Base-by-base conservation (phyloP, 805 yeast genomes). In the Saccharomycopsis guyanensis region DNA sequence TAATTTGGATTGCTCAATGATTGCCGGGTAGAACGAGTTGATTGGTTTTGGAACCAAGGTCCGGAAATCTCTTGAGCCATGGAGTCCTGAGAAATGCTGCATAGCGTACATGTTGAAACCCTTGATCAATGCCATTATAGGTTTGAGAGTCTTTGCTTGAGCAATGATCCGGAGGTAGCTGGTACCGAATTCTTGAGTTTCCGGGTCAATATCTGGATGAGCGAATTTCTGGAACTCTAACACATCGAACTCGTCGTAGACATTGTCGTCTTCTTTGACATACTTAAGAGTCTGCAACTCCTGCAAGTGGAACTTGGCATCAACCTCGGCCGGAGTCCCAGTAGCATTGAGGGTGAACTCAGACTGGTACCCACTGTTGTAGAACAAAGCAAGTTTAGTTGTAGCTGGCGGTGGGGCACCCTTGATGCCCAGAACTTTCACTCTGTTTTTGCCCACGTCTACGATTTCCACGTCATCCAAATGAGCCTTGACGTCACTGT, bases 401-500 rank as follows among this genome's bases (percentile, higher is more conserved):
- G 57, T 54, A 8, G 45, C 38, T 27, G 56, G 56, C 5, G 57
- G 56, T 10, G 57, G 56, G 15, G 34, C 32, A 3, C 56, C 56
- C 18, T 39, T 54, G 29, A 51, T 42, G 3, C 56, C 56, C 1
- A 34, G 10, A 2, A 54, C 46, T n/a, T 42, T 20, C 18, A 53
- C 56, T 18, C 57, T 31, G 38, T 53, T 44, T 16, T 43, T 27
- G 10, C 47, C 54, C 12, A 41, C 33, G 15, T 45, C 36, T 27
- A 22, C 40, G n/a, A 55, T 37, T n/a, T 20, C 20, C 8, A 53
- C 37, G 13, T 51, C 37, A 15, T 36, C 38, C 3, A 56, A 15
- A 32, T 51, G 46, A 3, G 59, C 59, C 22, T 38, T 55, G 32
- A 56, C 59, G 40, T 56, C 59, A 15, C 49, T 34, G 45, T 56